These are phyloP conservation scores for Parasitella parasitica DNA, from an alignment of 371 early-diverging fungal species.

Conservation along the genomic window DNA sequence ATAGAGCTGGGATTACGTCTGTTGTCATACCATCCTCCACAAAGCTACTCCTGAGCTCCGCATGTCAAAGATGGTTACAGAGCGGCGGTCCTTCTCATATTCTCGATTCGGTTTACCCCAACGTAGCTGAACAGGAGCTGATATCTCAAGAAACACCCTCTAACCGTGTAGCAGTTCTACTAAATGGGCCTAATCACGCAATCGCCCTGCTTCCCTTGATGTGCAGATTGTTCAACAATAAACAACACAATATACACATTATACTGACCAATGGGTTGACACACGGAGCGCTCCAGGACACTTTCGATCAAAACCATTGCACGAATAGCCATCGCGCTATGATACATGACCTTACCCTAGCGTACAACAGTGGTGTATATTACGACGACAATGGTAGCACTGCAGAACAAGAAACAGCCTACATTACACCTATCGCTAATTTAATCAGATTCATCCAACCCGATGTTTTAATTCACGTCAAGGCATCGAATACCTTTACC, in stretches of 20 bases:
- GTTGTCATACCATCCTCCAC: conserved; percentile 26
- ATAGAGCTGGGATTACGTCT: conserved; percentile 30
- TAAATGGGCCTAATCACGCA: neutral
- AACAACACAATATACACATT: neutral
- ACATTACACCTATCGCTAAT: neutral
- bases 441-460: conserved; percentile 25
- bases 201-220: neutral
- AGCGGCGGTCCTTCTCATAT: neutral
- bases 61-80: neutral
- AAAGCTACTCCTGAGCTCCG: neutral
- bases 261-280: conserved; percentile 2
- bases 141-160: neutral
- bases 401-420: neutral
- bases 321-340: neutral
- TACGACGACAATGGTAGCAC: neutral
- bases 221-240: neutral
- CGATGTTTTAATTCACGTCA: conserved; percentile 23
- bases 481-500: neutral
- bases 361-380: conserved; percentile 1
- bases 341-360: neutral
- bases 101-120: conserved; percentile 3
- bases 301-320: neutral
- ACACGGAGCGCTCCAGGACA: neutral
- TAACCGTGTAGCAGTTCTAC: neutral
- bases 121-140: conserved; percentile 4